Evolutionary conservation across 305 asterid genomes (phyloP), one percentile per base, ranked within the genome.

Genomic region (Fraxinus greggii): DNA sequence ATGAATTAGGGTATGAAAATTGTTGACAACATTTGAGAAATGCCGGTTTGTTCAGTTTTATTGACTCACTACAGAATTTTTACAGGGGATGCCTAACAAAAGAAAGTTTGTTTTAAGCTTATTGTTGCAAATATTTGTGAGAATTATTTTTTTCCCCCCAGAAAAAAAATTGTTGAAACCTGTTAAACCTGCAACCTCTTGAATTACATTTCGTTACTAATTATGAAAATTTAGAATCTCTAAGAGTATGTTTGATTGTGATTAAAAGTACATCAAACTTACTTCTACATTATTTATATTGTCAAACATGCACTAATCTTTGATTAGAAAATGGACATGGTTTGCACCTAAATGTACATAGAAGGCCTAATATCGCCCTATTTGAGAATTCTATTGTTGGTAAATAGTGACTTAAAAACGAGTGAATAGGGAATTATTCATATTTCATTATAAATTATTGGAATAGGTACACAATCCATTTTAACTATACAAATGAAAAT

Each of bases 1-100:
- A 54, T 82, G 78, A 73, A 84, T 65, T 79, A 42, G 76, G 82
- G 75, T 80, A 69, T 80, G 82, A 28, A 61, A 69, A 70, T 78
- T 78, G 80, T 78, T 79, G 82, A 69, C 45, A 78, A 80, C 54
- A 54, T 33, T 78, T 85, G 56, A 51, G 10, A 83, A 72, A 61
- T 42, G 45, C 8, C 24, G 17, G 61, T 76, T 69, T 63, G 33
- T 40, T 77, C 61, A 15, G n/a, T 36, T 75, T 21, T 75, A 36
- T 75, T 36, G 3, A 75, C 8, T 42, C 78, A 40, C 15, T 42
- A 75, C 32, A 23, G 1, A 75, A 19, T 23, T 63, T 24, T 63
- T 63, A 15, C 26, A 7, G 32, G 32, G 12, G 70, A 23, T 61
- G 28, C 29, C 70, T 23, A 21, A 23, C 70, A 21, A 36, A 35